These are phyloP conservation scores for Bathelium albidoporum DNA, from an alignment of 495 filamentous ascomycete genomes.

Conservation along the genomic window DNA sequence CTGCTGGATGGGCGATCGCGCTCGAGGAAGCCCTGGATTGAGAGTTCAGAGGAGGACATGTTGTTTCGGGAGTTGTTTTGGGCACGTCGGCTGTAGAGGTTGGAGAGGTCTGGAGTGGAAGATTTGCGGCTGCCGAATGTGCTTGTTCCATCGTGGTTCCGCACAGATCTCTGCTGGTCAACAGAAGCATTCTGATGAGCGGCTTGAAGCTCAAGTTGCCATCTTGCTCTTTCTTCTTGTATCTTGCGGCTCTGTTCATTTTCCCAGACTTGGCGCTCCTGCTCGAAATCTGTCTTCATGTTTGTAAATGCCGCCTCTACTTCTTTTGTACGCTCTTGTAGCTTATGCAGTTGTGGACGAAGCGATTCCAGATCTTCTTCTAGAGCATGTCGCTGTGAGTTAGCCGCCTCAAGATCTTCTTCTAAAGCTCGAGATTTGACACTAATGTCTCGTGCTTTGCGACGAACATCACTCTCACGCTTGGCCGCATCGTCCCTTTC, in stretches of 20 bases:
- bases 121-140: slow-evolving; percentile 16
- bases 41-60: slow-evolving; percentile 15
- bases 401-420: slow-evolving; percentile 68
- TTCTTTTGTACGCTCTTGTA: slow-evolving; percentile 54
- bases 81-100: slow-evolving; percentile 14
- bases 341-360: slow-evolving; percentile 50
- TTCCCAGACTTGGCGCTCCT: slow-evolving; percentile 59
- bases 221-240: slow-evolving; percentile 66
- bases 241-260: slow-evolving; percentile 49
- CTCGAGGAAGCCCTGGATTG: slow-evolving; percentile 20
- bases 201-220: slow-evolving; percentile 46
- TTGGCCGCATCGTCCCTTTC: slow-evolving; percentile 79
- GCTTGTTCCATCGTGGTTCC: slow-evolving; percentile 5
- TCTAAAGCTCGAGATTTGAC: slow-evolving; percentile 65
- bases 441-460: slow-evolving; percentile 74
- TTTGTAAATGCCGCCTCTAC: slow-evolving; percentile 52
- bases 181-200: slow-evolving; percentile 5
- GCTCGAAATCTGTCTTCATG: slow-evolving; percentile 51
- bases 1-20: slow-evolving; percentile 33
- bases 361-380: slow-evolving; percentile 47
- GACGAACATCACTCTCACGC: slow-evolving; percentile 73
- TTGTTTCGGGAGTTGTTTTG: slow-evolving; percentile 14
- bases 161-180: not conserved
- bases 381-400: slow-evolving; percentile 52
- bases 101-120: slow-evolving; percentile 15